These are phyloP conservation scores for Trametes sp. DNA, from an alignment of 1,284 basidiomycete genomes.

Conservation along the genomic window DNA sequence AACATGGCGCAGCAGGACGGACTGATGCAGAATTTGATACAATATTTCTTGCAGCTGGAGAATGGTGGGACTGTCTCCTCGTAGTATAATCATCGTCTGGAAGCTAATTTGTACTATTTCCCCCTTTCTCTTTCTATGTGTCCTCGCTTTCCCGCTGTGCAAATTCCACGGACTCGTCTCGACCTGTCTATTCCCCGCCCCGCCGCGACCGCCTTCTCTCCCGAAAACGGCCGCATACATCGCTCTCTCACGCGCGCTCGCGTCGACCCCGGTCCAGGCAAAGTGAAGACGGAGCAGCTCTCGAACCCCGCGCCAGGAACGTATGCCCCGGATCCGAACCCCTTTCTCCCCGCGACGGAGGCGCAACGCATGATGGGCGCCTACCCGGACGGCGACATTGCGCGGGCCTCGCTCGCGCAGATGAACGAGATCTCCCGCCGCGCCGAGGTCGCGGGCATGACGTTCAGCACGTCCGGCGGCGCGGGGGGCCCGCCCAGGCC, in stretches of 20 bases:
- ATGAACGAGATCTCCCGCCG: constrained; percentile 79
- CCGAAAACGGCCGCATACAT: constrained; percentile 18
- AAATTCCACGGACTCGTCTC: constrained; percentile 30
- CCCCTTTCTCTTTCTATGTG: constrained; percentile 29
- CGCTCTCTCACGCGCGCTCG: constrained; percentile 14
- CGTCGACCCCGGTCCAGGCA: constrained; percentile 34
- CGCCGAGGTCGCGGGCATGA: constrained; percentile 53
- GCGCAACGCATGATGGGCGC: constrained; percentile 64
- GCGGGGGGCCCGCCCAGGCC: constrained; percentile 32
- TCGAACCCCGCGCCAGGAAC: constrained; percentile 31
- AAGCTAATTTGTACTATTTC: constrained; percentile 37
- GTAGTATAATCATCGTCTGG: constrained; percentile 30
- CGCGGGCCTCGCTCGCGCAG: constrained; percentile 68
- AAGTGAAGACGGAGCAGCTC: constrained; percentile 40
- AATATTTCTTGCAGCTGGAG: constrained; percentile 81
- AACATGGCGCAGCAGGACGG: constrained; percentile 89
- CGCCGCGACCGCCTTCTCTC: constrained; percentile 10
- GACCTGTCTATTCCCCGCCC: constrained; percentile 18
- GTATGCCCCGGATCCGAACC: constrained; percentile 45
- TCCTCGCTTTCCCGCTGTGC: constrained; percentile 23
- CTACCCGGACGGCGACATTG: constrained; percentile 62
- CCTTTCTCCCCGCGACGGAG: constrained; percentile 67
- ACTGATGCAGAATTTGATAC: constrained; percentile 83
- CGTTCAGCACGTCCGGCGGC: constrained; percentile 41
- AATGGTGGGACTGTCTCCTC: constrained; percentile 54